phyloP scores from a whole-genome alignment of 2,329 filamentous ascomycete genomes.

The Fusarium sp. region DNA sequence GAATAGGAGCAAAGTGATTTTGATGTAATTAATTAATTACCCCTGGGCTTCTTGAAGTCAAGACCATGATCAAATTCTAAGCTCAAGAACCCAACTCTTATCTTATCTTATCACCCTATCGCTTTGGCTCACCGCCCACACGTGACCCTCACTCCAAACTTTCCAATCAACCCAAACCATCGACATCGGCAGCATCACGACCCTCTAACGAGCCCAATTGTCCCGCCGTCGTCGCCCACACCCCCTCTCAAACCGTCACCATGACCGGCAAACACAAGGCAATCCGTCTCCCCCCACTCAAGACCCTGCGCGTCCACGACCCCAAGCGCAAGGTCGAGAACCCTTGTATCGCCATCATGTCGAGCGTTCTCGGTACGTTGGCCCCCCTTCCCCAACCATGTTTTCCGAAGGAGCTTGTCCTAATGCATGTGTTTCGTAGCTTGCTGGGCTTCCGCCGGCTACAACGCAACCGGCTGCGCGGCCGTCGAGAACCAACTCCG shows the following conservation, averaged over 20 bases:
- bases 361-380: slow-evolving; percentile 68
- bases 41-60: no score
- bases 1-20: background rate
- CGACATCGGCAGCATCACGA: slow-evolving; percentile 23
- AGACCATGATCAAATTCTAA: background rate
- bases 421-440: slow-evolving; percentile 62
- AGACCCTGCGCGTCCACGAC: slow-evolving; percentile 68
- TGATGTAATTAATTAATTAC: background rate
- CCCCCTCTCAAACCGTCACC: slow-evolving; percentile 30
- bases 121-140: slow-evolving; percentile 39
- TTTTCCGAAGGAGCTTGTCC: no score
- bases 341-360: slow-evolving; percentile 71
- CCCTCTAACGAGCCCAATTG: slow-evolving; percentile 7
- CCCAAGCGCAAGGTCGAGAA: slow-evolving; percentile 66
- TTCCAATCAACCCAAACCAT: slow-evolving; percentile 23
- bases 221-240: background rate
- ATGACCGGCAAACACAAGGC: slow-evolving; percentile 66
- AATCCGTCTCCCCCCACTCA: slow-evolving; percentile 72
- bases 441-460: slow-evolving; percentile 87
- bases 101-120: slow-evolving; percentile 21
- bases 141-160: slow-evolving; percentile 47
- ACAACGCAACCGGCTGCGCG: slow-evolving; percentile 72
- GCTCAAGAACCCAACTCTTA: slow-evolving; percentile 8
- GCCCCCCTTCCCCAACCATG: no score
- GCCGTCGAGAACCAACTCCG: slow-evolving; percentile 73